phyloP scores from a whole-genome alignment of 768 basidiomycete genomes.

The Pseudohyphozyma bogoriensis region DNA sequence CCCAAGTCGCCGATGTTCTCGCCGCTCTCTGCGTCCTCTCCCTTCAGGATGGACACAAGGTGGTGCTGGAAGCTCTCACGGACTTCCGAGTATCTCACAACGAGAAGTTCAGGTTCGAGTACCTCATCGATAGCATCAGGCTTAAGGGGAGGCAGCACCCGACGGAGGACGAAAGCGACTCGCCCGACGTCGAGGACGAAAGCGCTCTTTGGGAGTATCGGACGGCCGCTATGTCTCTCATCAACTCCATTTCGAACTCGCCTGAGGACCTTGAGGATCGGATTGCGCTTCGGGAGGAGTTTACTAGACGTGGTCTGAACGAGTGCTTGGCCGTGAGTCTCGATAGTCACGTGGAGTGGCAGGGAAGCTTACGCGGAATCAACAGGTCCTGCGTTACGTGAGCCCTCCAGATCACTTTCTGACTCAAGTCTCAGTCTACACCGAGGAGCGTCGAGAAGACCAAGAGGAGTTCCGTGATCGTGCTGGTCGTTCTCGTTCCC shows the following conservation, averaged over 20 bases:
- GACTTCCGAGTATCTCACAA: slow-evolving; percentile 63
- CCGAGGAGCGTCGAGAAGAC: slow-evolving; percentile 83
- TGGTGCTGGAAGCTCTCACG: slow-evolving; percentile 65
- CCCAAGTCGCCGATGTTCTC: slow-evolving; percentile 63
- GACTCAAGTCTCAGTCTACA: slow-evolving; percentile 69
- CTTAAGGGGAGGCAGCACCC: too few relatives aligned
- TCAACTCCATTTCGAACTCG: slow-evolving; percentile 69
- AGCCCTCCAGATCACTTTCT: slow-evolving; percentile 66
- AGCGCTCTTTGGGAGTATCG: slow-evolving; percentile 68
- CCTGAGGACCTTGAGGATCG: slow-evolving; percentile 69
- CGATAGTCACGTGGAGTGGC: not conserved
- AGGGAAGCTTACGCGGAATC: not conserved
- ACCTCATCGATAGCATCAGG: slow-evolving; percentile 55
- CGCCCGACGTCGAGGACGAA: slow-evolving; percentile 45
- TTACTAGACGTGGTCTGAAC: slow-evolving; percentile 68
- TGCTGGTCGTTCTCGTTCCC: slow-evolving; percentile 33
- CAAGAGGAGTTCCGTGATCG: slow-evolving; percentile 71
- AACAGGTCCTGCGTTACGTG: slow-evolving; percentile 61
- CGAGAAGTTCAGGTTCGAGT: slow-evolving; percentile 71
- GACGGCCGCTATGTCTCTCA: slow-evolving; percentile 59
- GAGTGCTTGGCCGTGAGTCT: slow-evolving; percentile 68
- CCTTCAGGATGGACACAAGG: slow-evolving; percentile 56
- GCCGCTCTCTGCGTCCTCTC: slow-evolving; percentile 75
- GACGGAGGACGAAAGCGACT: slow-evolving; percentile 35
- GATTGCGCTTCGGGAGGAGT: slow-evolving; percentile 68